phyloP scores from a whole-genome alignment of 352 stramenopile genomes.

The Pelagophyceae sp. region DNA sequence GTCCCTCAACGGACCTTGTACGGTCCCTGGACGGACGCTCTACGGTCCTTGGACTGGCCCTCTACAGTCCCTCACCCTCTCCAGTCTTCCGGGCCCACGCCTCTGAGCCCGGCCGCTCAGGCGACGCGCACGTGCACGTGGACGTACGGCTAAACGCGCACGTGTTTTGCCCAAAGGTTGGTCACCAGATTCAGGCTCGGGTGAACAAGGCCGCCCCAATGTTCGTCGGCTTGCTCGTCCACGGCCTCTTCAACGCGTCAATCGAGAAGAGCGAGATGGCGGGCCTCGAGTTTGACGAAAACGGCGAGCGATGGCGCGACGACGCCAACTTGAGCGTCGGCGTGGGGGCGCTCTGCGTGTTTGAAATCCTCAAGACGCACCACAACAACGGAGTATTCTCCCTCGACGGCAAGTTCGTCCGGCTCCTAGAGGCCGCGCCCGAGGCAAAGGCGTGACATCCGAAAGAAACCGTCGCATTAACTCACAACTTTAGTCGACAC shows the following conservation, averaged over 20 bases:
- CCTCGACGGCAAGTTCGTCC: background rate
- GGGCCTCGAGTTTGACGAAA: background rate
- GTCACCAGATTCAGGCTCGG: background rate
- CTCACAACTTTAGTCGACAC: too few relatives aligned
- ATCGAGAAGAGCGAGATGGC: background rate
- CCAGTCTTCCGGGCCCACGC: too few relatives aligned
- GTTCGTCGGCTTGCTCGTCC: conserved; percentile 4
- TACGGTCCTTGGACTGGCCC: too few relatives aligned
- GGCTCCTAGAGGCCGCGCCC: background rate
- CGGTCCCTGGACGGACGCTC: too few relatives aligned
- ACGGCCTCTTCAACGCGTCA: conserved; percentile 8
- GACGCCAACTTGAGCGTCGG: background rate
- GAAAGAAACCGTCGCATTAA: too few relatives aligned
- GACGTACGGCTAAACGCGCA: background rate
- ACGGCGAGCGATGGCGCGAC: background rate
- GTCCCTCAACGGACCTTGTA: too few relatives aligned
- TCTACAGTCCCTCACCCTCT: too few relatives aligned
- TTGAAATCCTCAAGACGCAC: background rate
- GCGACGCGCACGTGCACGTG: background rate
- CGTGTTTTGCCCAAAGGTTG: background rate
- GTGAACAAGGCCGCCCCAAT: background rate
- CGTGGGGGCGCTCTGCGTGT: background rate
- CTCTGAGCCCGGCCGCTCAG: background rate
- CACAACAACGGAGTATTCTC: background rate
- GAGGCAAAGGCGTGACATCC: too few relatives aligned